These are phyloP conservation scores for Chamaecyparis obtusa DNA, from an alignment of 75 land plant genomes.

Conservation along the genomic window DNA sequence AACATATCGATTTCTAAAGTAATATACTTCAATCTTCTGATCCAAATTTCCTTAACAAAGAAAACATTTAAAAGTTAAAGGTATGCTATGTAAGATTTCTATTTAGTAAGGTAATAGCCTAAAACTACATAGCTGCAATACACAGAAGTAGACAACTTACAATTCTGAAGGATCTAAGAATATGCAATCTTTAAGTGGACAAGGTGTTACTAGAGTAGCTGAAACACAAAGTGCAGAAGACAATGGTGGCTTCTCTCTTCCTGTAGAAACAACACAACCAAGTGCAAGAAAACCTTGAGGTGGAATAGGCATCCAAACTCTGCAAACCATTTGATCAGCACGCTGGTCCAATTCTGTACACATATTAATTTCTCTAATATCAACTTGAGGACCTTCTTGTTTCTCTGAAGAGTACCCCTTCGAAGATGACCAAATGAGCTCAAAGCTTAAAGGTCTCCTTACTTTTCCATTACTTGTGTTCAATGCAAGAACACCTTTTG, in stretches of 20 bases:
- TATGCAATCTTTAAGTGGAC: slow-evolving; percentile 76
- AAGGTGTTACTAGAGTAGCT: slow-evolving; percentile 63
- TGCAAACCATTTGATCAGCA: slow-evolving; percentile 32
- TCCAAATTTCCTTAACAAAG: too few relatives aligned
- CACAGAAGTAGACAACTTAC: slow-evolving; percentile 29
- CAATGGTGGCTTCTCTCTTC: slow-evolving; percentile 53
- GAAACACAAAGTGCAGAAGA: slow-evolving; percentile 71
- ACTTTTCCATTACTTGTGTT: slow-evolving; percentile 73
- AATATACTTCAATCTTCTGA: too few relatives aligned
- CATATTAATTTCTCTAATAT: not conserved
- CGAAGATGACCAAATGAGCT: slow-evolving; percentile 64
- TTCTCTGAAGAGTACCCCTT: slow-evolving; percentile 11
- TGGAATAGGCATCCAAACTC: slow-evolving; percentile 88
- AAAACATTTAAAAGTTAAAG: not conserved
- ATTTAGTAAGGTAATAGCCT: not conserved
- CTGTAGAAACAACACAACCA: slow-evolving; percentile 82
- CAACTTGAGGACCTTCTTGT: not conserved
- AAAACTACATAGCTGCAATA: not conserved
- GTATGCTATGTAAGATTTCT: not conserved
- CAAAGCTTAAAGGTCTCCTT: slow-evolving; percentile 80
- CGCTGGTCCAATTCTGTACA: not conserved
- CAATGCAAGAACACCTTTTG: slow-evolving; percentile 94
- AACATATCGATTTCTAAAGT: too few relatives aligned
- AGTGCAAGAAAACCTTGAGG: slow-evolving; percentile 91
- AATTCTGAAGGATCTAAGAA: slow-evolving; percentile 17